Conservation (phyloP, 2,329 filamentous ascomycete species). For the Didymella glomerata region DNA sequence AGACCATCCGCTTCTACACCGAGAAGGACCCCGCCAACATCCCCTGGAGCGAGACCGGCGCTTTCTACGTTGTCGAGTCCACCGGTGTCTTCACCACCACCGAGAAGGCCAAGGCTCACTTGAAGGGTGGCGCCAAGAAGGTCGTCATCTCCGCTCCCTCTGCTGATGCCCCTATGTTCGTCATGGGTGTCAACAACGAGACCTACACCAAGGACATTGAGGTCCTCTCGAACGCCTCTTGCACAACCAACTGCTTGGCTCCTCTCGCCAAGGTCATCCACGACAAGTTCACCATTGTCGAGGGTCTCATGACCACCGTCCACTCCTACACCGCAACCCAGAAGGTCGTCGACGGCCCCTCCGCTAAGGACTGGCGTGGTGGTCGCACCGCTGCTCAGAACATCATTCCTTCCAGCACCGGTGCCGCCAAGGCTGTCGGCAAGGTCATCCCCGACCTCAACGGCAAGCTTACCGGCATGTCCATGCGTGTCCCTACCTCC, state of each 20-base stretch:
- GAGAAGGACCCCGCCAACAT: constrained; percentile 90
- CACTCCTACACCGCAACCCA: constrained; percentile 99
- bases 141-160: constrained; percentile 85
- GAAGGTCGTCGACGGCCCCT: constrained; percentile 99
- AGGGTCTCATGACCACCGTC: constrained; percentile 99
- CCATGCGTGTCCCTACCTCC: constrained; percentile 97
- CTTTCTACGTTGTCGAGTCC: constrained; percentile 95
- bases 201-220: constrained; percentile 88
- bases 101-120: constrained; percentile 92
- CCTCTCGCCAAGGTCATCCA: constrained; percentile 99
- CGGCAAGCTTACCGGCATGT: constrained; percentile 99
- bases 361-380: constrained; percentile 98
- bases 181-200: constrained; percentile 98
- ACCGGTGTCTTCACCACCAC: constrained; percentile 99
- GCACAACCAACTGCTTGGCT: constrained; percentile 99
- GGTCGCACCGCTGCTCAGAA: constrained; percentile 98
- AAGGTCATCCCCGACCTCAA: constrained; percentile 99
- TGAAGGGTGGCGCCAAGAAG: constrained; percentile 98
- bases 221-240: constrained; percentile 98
- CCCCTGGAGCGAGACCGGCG: constrained; percentile 87
- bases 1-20: constrained; percentile 92
- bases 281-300: constrained; percentile 96
- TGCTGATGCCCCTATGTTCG: constrained; percentile 98
- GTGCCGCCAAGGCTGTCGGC: constrained; percentile 99
- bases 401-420: constrained; percentile 99